phyloP scores from a whole-genome alignment of 1,139 yeast species.

The Geotrichum cucujoidarum region DNA sequence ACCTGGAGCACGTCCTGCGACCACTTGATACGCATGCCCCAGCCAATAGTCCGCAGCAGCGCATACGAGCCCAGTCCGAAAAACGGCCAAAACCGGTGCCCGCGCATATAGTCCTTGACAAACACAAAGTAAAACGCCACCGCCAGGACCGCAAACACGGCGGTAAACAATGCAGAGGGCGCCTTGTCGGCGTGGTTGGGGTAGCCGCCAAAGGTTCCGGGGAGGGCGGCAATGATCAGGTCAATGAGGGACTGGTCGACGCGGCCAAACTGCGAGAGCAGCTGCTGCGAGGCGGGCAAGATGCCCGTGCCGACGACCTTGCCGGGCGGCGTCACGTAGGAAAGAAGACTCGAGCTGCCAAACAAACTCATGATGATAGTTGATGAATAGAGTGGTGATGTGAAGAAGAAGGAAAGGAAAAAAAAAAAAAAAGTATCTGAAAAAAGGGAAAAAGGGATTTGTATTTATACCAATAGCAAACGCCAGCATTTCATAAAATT shows the following conservation, averaged over 20 bases:
- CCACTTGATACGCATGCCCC: conserved; percentile 58
- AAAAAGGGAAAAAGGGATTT: not conserved
- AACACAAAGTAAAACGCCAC: conserved; percentile 50
- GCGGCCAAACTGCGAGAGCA: conserved; percentile 10
- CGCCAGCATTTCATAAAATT: no score
- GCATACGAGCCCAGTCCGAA: conserved; percentile 54
- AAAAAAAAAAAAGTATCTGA: conserved; percentile 3
- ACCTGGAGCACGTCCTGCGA: conserved; percentile 45
- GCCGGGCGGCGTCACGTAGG: conserved; percentile 26
- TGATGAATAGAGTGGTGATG: not conserved
- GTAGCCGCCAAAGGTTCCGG: conserved; percentile 61
- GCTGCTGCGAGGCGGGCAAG: conserved; percentile 12
- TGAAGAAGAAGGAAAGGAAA: not conserved
- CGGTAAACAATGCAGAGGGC: conserved; percentile 57
- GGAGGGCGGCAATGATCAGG: conserved; percentile 39
- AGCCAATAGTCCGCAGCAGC: conserved; percentile 54
- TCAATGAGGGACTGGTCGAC: conserved; percentile 19
- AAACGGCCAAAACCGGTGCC: conserved; percentile 60
- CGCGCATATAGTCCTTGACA: conserved; percentile 48
- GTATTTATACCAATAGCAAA: no score
- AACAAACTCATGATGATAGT: not conserved
- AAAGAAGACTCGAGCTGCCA: conserved; percentile 14
- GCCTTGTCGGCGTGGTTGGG: conserved; percentile 54
- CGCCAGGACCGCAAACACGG: conserved; percentile 48
- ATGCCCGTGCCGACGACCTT: conserved; percentile 25